A percentile compares a stretch with the other conserved stretches of the same genome.
phyloP scores from a whole-genome alignment of 768 basidiomycete species.

The Boletus edulis region DNA sequence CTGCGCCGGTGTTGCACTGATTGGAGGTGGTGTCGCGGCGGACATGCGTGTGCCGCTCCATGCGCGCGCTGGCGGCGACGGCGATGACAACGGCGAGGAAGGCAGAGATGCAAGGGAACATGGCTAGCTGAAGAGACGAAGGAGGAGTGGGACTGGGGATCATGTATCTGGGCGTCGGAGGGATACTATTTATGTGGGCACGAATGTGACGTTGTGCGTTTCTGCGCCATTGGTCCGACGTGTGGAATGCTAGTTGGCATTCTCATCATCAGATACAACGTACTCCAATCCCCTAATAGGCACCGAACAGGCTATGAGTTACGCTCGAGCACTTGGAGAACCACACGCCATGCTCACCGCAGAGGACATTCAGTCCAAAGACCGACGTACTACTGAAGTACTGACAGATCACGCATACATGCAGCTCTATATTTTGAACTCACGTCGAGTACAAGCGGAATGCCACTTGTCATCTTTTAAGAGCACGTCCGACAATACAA shows the following conservation, averaged over 20 bases:
- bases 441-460: neutral
- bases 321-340: too few relatives aligned
- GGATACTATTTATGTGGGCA: constrained; percentile 23
- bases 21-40: constrained; percentile 1
- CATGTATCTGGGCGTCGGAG: neutral
- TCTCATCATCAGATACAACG: too few relatives aligned
- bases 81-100: constrained; percentile 18
- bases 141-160: neutral
- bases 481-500: too few relatives aligned
- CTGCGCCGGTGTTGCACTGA: constrained; percentile 18
- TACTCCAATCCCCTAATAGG: too few relatives aligned
- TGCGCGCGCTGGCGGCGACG: constrained; percentile 21
- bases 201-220: constrained; percentile 11
- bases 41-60: constrained; percentile 15
- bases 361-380: neutral
- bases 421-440: neutral
- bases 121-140: constrained; percentile 2
- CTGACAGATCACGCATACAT: constrained; percentile 3
- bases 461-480: neutral
- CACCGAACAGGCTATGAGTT: too few relatives aligned
- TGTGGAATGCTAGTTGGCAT: constrained; percentile 9
- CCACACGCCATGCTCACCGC: neutral
- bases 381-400: too few relatives aligned
- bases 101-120: constrained; percentile 22
- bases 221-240: neutral